Base-by-base conservation (phyloP, 2,329 filamentous ascomycete genomes). In the Diaporthe humulicola region DNA sequence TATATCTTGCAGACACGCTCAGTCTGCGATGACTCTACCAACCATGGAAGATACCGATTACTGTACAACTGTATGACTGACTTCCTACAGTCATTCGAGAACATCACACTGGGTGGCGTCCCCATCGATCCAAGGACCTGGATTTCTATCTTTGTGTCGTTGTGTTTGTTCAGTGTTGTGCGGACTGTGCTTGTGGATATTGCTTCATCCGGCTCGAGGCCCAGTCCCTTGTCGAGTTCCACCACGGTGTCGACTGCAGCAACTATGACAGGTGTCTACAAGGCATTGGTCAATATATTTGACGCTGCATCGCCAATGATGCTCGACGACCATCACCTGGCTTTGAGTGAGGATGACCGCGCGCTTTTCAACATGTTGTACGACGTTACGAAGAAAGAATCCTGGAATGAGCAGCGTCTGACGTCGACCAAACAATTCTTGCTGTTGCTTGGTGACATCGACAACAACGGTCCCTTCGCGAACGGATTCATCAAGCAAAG, bases 151-250 rank as follows among this genome's bases (percentile, higher is more conserved):
- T 90, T 91, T 75, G 83, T 89, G 67, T 87, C 90, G 17, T 80
- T 91, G 25, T 90, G 89, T 79, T 87, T 91, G n/a, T 90, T 91
- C 78, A 91, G 89, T 78, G 83, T 89, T 38, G 85, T 88, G 28
- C 86, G 87, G 66, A 88, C 88, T 1, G 84, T 91, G 2, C 81
- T 91, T 7, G 82, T 87, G 22, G 88, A 90, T 73, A 82, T 88
- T 45, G 82, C 83, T 30, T 82, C 83, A 8, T 77, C 78, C 70
- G 76, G 78, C 28, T 76, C 79, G 25, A 76, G 75, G 45, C 70
- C 38, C 61, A 74, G 50, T 45, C 79, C 61, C 30, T 71, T 73
- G 42, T 48, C 70, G 22, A 42, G 33, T 25, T 48, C 71, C 28
- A 45, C 64, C 14, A 14, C 70, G 22, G 71, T 36, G 38, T 78